Evolutionary conservation across 352 stramenopile species (phyloP).

Genomic region (Phytopythium montanum): DNA sequence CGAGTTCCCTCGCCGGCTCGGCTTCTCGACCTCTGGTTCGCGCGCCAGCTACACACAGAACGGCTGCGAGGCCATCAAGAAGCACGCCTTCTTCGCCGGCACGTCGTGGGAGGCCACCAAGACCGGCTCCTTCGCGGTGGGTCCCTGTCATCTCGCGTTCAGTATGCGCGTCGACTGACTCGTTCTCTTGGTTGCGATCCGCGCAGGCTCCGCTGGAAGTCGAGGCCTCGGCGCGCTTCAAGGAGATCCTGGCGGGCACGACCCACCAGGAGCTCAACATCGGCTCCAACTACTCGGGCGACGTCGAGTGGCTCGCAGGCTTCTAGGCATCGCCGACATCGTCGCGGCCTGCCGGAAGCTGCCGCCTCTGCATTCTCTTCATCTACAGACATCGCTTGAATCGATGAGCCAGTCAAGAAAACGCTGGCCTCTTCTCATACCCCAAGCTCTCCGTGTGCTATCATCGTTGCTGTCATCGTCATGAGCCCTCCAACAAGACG

Average conservation of each 20-base stretch:
- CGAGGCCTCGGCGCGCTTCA: constrained; percentile 64
- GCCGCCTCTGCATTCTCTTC: neutral
- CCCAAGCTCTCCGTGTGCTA: neutral
- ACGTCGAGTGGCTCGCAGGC: constrained; percentile 71
- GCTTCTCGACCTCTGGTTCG: constrained; percentile 43
- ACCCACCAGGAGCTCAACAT: constrained; percentile 64
- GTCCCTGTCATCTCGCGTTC: constrained; percentile 9
- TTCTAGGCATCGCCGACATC: constrained; percentile 37
- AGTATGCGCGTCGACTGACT: neutral
- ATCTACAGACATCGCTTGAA: neutral
- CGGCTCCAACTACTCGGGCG: constrained; percentile 59
- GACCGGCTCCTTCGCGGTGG: constrained; percentile 73
- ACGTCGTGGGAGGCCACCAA: constrained; percentile 83
- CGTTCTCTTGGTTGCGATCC: constrained; percentile 4
- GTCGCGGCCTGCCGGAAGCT: neutral
- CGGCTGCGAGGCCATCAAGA: constrained; percentile 71
- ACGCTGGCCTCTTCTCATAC: neutral
- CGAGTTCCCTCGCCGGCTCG: constrained; percentile 51
- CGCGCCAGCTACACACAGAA: constrained; percentile 36
- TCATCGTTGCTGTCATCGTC: no score
- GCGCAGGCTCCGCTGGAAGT: constrained; percentile 69
- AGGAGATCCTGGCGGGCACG: constrained; percentile 56
- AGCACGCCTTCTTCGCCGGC: constrained; percentile 79
- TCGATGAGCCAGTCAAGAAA: neutral
- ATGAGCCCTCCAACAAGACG: no score